Conservation (phyloP, 768 basidiomycete genomes). For the Mycena vulgaris region DNA sequence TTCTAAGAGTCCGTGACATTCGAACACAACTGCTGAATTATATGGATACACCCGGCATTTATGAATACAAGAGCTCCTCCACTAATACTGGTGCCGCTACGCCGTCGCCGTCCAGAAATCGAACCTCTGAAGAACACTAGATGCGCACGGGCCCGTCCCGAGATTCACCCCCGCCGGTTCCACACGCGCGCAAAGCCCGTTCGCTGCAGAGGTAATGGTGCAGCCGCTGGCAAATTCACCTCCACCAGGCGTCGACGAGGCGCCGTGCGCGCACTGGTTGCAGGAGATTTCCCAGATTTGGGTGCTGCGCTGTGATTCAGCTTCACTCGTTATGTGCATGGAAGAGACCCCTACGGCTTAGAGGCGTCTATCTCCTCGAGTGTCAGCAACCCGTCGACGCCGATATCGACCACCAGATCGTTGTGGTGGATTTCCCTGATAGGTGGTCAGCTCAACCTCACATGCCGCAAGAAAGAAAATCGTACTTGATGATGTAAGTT, state of each 20-base stretch:
- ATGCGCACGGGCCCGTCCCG: neutral
- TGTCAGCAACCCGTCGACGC: neutral
- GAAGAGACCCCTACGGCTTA: neutral
- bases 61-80: too few relatives aligned
- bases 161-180: neutral
- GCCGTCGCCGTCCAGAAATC: constrained; percentile 31
- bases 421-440: constrained; percentile 11
- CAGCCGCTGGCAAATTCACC: constrained; percentile 25
- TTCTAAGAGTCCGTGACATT: too few relatives aligned
- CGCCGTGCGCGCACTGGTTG: constrained; percentile 9
- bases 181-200: constrained; percentile 4
- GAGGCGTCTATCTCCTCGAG: constrained; percentile 10
- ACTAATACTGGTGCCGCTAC: too few relatives aligned
- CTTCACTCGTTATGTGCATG: neutral
- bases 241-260: constrained; percentile 19
- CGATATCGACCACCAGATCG: constrained; percentile 20
- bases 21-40: too few relatives aligned
- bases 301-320: neutral
- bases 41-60: too few relatives aligned
- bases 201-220: constrained; percentile 8
- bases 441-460: neutral
- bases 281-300: constrained; percentile 30
- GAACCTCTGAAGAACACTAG: neutral
- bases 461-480: neutral
- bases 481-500: constrained; percentile 23